Percentiles rank a stretch among this genome's conserved stretches.
Evolutionary conservation across 208 protist species (phyloP).

Genomic region (Leishmania tropica): DNA sequence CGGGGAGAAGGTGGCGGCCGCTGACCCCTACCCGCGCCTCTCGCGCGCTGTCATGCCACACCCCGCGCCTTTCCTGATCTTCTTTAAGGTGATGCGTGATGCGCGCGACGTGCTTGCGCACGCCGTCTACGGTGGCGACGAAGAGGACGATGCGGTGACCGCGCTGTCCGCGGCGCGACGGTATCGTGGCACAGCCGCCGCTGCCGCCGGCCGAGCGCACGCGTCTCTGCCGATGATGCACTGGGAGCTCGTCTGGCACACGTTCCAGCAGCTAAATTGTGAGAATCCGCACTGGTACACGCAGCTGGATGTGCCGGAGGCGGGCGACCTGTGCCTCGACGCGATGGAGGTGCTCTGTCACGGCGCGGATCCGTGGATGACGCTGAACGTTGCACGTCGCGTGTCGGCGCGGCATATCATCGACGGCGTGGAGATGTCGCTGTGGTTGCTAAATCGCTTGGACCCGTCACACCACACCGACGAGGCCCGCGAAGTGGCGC

Average conservation of each 20-base stretch:
- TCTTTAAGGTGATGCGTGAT: conserved; percentile 79
- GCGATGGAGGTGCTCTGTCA: conserved; percentile 74
- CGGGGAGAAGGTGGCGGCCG: conserved; percentile 2
- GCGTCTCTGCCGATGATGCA: conserved; percentile 75
- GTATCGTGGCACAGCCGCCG: not conserved
- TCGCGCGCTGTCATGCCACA: conserved; percentile 38
- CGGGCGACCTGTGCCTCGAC: conserved; percentile 57
- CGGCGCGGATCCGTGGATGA: conserved; percentile 82
- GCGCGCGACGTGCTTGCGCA: conserved; percentile 59
- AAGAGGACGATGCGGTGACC: not conserved
- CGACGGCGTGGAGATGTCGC: conserved; percentile 80
- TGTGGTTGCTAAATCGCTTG: conserved; percentile 81
- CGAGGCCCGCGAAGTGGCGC: conserved; percentile 67
- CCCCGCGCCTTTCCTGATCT: conserved; percentile 73
- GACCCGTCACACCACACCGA: conserved; percentile 75
- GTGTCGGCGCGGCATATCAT: conserved; percentile 67
- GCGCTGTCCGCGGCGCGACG: not conserved
- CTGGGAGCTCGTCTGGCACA: conserved; percentile 79
- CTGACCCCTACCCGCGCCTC: conserved; percentile 14
- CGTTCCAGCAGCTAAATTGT: conserved; percentile 80
- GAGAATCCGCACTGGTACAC: conserved; percentile 67
- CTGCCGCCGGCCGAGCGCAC: conserved; percentile 3
- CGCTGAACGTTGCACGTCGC: conserved; percentile 70
- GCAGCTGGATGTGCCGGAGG: conserved; percentile 51
- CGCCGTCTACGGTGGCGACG: conserved; percentile 12